Conservation (phyloP, 345 rosid genomes). For the Moricandia arvensis region DNA sequence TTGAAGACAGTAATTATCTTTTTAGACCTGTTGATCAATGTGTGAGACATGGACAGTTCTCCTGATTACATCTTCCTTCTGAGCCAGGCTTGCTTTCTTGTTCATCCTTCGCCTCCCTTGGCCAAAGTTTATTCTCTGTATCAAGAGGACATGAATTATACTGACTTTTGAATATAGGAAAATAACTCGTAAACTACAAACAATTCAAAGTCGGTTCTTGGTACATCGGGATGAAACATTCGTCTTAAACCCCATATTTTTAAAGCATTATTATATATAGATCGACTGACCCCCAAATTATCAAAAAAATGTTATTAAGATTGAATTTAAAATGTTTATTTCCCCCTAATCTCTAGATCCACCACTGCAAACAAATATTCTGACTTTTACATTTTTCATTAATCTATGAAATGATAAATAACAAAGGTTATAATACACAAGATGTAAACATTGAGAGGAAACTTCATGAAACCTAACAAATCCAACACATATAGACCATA, state of each 20-base stretch:
- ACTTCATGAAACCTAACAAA: not conserved
- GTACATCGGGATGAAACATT: too few relatives aligned
- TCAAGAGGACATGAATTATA: not conserved
- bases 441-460: not conserved
- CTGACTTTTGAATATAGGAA: not conserved
- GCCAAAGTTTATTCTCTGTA: constrained; percentile 57
- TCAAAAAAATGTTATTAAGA: not conserved
- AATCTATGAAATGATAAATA: not conserved
- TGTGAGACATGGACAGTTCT: constrained; percentile 29
- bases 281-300: not conserved
- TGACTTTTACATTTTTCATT: not conserved
- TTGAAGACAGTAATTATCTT: not conserved
- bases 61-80: constrained; percentile 1
- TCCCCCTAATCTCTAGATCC: not conserved
- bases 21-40: constrained; percentile 30
- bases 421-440: not conserved
- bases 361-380: not conserved
- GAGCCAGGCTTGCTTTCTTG: constrained; percentile 53
- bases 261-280: not conserved
- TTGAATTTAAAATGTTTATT: not conserved
- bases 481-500: constrained; percentile 4
- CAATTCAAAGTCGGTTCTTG: too few relatives aligned
- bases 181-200: not conserved
- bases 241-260: not conserved
- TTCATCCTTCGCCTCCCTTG: constrained; percentile 67